Conservation (phyloP, 768 basidiomycete species). For the Boletus reticuloceps region DNA sequence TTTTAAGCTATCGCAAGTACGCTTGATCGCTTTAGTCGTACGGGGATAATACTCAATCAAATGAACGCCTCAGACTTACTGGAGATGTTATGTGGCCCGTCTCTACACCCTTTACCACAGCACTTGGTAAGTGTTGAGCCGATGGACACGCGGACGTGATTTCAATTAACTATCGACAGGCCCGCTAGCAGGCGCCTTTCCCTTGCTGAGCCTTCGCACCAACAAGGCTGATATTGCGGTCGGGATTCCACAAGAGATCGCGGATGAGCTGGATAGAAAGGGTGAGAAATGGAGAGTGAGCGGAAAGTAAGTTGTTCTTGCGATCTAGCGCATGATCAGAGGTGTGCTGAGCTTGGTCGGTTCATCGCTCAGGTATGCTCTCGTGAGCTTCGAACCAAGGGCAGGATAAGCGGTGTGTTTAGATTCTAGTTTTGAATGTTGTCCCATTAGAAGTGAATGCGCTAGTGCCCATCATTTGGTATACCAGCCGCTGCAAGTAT, state of each 20-base stretch:
- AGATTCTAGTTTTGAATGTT: background rate
- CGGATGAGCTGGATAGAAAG: slow-evolving; percentile 61
- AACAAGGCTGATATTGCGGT: slow-evolving; percentile 96
- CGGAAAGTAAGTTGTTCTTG: slow-evolving; percentile 55
- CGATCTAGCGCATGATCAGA: background rate
- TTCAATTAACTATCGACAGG: slow-evolving; percentile 40
- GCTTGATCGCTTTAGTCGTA: slow-evolving; percentile 22
- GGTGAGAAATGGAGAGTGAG: slow-evolving; percentile 75
- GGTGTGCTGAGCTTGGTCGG: background rate
- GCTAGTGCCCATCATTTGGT: too few relatives aligned
- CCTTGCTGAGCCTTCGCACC: slow-evolving; percentile 82
- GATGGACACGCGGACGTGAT: background rate
- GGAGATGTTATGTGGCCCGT: slow-evolving; percentile 89
- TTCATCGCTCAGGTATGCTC: slow-evolving; percentile 24
- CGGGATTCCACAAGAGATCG: slow-evolving; percentile 66
- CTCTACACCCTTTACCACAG: slow-evolving; percentile 68
- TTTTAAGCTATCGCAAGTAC: slow-evolving; percentile 76
- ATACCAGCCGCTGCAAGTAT: too few relatives aligned
- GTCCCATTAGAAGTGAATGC: too few relatives aligned
- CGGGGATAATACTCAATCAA: background rate
- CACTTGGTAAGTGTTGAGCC: slow-evolving; percentile 53
- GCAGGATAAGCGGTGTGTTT: background rate
- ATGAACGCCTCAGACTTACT: slow-evolving; percentile 57
- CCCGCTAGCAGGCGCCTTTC: slow-evolving; percentile 75
- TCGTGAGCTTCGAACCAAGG: slow-evolving; percentile 31